Evolutionary conservation across 805 yeast genomes (phyloP).

Genomic region (Clavispora fructus): DNA sequence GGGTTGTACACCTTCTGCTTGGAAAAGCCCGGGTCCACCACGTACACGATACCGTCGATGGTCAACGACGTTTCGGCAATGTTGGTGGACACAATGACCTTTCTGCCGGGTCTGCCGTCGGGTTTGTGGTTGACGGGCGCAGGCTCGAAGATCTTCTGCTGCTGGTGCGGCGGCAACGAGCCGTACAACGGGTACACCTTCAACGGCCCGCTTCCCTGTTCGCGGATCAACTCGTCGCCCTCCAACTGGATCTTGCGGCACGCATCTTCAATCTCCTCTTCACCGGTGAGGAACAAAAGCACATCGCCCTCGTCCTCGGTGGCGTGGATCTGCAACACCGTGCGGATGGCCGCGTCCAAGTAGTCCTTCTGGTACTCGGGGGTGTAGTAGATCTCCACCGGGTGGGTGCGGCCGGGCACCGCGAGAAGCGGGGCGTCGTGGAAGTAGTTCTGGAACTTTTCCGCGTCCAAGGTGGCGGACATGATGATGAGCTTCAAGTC

Average conservation of each 20-base stretch:
- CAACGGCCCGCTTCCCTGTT: conserved; percentile 85
- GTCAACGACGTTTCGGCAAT: conserved; percentile 98
- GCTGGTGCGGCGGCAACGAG: conserved; percentile 93
- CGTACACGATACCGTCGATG: conserved; percentile 95
- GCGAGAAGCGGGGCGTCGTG: conserved; percentile 89
- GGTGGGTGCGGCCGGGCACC: conserved; percentile 97
- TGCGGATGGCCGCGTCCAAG: conserved; percentile 89
- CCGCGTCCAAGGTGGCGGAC: conserved; percentile 98
- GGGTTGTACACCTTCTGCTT: conserved; percentile 97
- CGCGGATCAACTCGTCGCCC: conserved; percentile 83
- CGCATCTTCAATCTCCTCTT: conserved; percentile 97
- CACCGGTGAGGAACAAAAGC: conserved; percentile 85
- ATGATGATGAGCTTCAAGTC: conserved; percentile 89
- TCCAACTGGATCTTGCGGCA: conserved; percentile 83
- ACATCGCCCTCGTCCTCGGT: conserved; percentile 94
- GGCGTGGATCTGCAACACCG: conserved; percentile 94
- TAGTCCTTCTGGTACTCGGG: conserved; percentile 96
- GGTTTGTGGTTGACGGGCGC: conserved; percentile 72
- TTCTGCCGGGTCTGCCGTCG: conserved; percentile 90
- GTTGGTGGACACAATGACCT: conserved; percentile 86
- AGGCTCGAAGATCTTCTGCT: conserved; percentile 86
- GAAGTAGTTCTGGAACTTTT: conserved; percentile 88
- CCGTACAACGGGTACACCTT: conserved; percentile 92
- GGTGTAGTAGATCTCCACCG: conserved; percentile 94
- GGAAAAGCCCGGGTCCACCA: conserved; percentile 95